Evolutionary conservation across 2,329 filamentous ascomycete species (phyloP).

Genomic region (Cytospora chrysosperma): DNA sequence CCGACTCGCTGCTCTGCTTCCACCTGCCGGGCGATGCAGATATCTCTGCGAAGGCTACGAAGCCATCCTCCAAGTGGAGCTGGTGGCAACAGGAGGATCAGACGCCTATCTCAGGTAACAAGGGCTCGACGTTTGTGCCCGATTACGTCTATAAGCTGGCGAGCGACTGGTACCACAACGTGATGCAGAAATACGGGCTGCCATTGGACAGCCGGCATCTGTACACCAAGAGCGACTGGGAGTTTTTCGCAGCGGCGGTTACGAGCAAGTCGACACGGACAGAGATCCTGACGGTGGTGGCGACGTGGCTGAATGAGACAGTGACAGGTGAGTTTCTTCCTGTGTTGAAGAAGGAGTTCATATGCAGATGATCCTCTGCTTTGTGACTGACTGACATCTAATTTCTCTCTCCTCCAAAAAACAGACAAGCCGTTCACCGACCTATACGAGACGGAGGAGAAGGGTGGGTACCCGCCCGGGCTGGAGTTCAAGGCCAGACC

Average conservation of each 20-base stretch:
- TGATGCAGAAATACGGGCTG: slow-evolving; percentile 78
- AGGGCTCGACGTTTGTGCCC: slow-evolving; percentile 59
- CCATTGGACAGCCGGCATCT: slow-evolving; percentile 80
- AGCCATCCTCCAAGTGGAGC: slow-evolving; percentile 22
- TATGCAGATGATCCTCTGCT: slow-evolving; percentile 9
- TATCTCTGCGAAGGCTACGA: not conserved
- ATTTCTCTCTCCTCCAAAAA: not conserved
- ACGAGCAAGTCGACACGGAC: slow-evolving; percentile 65
- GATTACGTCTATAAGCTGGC: slow-evolving; percentile 75
- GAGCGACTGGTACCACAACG: slow-evolving; percentile 75
- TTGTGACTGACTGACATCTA: slow-evolving; percentile 12
- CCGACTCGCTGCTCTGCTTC: slow-evolving; percentile 76
- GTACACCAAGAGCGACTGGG: slow-evolving; percentile 89
- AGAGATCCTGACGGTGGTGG: slow-evolving; percentile 72
- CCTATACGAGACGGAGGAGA: slow-evolving; percentile 76
- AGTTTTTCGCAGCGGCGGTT: slow-evolving; percentile 83
- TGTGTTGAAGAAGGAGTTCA: not conserved
- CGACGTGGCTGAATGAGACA: slow-evolving; percentile 82
- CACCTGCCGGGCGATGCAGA: slow-evolving; percentile 45
- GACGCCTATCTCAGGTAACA: slow-evolving; percentile 26
- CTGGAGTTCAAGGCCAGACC: slow-evolving; percentile 77
- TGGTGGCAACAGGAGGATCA: slow-evolving; percentile 23
- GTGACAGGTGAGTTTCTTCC: slow-evolving; percentile 49
- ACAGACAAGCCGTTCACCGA: slow-evolving; percentile 74
- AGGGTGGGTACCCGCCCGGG: slow-evolving; percentile 67